These are phyloP conservation scores for Fusarium mangiferae DNA, from an alignment of 2,329 filamentous ascomycete genomes.

Conservation along the genomic window DNA sequence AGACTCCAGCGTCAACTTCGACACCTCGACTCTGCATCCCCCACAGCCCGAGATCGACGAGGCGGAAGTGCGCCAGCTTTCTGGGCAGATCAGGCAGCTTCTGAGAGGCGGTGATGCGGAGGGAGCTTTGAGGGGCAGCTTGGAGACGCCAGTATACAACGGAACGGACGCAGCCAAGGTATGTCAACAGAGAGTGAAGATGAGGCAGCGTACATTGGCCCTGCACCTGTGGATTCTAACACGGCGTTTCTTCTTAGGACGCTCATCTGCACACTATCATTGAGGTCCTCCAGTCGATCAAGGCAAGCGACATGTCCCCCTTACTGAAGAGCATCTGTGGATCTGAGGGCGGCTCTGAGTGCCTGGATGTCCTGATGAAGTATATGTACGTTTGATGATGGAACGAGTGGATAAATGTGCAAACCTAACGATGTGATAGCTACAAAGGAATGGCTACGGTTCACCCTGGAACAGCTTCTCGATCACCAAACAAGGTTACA, in stretches of 20 bases:
- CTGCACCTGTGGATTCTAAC: constrained; percentile 4
- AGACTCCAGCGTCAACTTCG: constrained; percentile 92
- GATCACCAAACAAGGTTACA: constrained; percentile 60
- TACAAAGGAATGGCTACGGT: constrained; percentile 87
- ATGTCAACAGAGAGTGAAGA: constrained; percentile 10
- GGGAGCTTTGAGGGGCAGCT: constrained; percentile 82
- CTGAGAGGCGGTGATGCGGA: constrained; percentile 87
- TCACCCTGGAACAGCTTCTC: constrained; percentile 54
- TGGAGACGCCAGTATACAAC: constrained; percentile 86
- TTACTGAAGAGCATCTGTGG: constrained; percentile 84
- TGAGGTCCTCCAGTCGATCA: constrained; percentile 95
- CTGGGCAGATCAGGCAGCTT: constrained; percentile 86
- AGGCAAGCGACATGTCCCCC: constrained; percentile 93
- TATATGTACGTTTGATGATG: constrained; percentile 76
- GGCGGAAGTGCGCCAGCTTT: constrained; percentile 79
- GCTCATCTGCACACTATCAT: constrained; percentile 87
- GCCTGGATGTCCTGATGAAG: constrained; percentile 95
- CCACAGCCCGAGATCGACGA: constrained; percentile 79
- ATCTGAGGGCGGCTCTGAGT: constrained; percentile 82
- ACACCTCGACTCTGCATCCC: constrained; percentile 83
- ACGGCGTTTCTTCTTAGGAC: constrained; percentile 64
- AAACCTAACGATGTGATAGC: constrained; percentile 54
- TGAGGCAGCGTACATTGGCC: neutral
- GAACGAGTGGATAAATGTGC: neutral
- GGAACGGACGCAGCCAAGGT: constrained; percentile 69